Conservation (phyloP, 495 filamentous ascomycete genomes). For the Annulohypoxylon stygium region DNA sequence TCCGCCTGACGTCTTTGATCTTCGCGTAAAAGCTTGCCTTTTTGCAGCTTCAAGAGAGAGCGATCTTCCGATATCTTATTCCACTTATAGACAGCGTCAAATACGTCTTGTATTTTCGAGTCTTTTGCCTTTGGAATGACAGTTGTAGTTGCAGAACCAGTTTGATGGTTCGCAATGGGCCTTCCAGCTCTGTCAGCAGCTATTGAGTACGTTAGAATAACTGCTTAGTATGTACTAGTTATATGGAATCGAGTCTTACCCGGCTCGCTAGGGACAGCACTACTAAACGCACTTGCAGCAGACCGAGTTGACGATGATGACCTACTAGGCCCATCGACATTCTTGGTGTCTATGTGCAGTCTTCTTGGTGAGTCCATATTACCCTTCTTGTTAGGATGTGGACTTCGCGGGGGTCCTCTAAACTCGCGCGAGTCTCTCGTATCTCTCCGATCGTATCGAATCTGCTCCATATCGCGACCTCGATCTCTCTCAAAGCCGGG, state of each 20-base stretch:
- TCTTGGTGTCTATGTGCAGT: slow-evolving; percentile 32
- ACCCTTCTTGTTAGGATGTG: slow-evolving; percentile 1
- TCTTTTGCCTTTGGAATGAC: slow-evolving; percentile 39
- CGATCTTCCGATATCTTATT: slow-evolving; percentile 30
- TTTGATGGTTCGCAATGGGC: background rate
- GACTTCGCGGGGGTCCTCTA: slow-evolving; percentile 19
- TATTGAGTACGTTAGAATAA: slow-evolving; percentile 27
- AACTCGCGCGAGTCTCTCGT: slow-evolving; percentile 10
- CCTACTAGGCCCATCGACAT: slow-evolving; percentile 14
- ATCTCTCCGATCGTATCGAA: slow-evolving; percentile 32
- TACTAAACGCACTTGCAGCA: slow-evolving; percentile 30
- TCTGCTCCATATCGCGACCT: slow-evolving; percentile 11
- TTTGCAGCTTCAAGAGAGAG: slow-evolving; percentile 30
- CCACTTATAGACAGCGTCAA: slow-evolving; percentile 39
- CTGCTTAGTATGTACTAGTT: background rate
- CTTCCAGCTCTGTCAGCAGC: slow-evolving; percentile 12
- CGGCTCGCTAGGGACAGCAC: slow-evolving; percentile 26
- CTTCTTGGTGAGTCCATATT: slow-evolving; percentile 14
- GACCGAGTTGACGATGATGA: slow-evolving; percentile 27
- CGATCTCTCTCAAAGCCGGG: slow-evolving; percentile 10
- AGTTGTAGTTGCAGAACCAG: background rate
- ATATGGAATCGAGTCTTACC: slow-evolving; percentile 23
- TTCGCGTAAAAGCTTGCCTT: slow-evolving; percentile 31
- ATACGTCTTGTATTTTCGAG: slow-evolving; percentile 43
- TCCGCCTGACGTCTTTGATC: slow-evolving; percentile 28